Base-by-base conservation (phyloP, 2,329 filamentous ascomycete species). In the Aspergillus fijiensis region DNA sequence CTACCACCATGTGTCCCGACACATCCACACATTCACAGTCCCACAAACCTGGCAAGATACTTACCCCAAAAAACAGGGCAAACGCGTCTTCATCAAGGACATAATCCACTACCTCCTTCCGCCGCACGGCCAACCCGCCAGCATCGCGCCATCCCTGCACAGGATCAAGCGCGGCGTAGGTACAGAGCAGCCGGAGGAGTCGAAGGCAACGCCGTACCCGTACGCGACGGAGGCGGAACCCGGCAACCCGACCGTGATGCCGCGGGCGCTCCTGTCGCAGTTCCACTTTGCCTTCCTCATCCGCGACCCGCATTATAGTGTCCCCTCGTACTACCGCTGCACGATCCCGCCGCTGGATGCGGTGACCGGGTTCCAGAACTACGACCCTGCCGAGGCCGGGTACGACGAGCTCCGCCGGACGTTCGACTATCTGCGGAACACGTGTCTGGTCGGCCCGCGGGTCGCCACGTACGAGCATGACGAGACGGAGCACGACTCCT, bases 281-380 rank as follows among this genome's bases (percentile, higher is more conserved):
- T 98, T 96, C 79, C 92, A 97, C 77, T 98, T 94, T 80, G 91
- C 93, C 23, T 98, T 99, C 79, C 84, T 98, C 64, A 98, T 99
- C 81, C 93, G 95, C 59, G 92, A 98, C 75, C 95, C 95, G n/a
- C 87, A 91, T 69, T 87, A 87, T 73, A 90, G 91, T 69, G 93
- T 98, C 65, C 95, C 95, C 7, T 96, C 91, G 51, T 98, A 94
- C 81, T 96, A 89, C 83, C 89, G 94, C 68, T 98, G 94, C 84
- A 96, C 91, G 53, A 85, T 96, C 57, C 93, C 95, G 14, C 95
- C 95, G 0, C 83, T 97, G 59, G 87, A 90, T 71, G 81, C 89
- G 51, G 79, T 91, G 63, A 98, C 94, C 0, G 91, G 92, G 7
- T 98, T 96, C 80, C 82, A 89, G 76, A 81, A 92, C 72, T 97